Conservation (phyloP, 2,329 filamentous ascomycete genomes). For the Apiospora arundinis region DNA sequence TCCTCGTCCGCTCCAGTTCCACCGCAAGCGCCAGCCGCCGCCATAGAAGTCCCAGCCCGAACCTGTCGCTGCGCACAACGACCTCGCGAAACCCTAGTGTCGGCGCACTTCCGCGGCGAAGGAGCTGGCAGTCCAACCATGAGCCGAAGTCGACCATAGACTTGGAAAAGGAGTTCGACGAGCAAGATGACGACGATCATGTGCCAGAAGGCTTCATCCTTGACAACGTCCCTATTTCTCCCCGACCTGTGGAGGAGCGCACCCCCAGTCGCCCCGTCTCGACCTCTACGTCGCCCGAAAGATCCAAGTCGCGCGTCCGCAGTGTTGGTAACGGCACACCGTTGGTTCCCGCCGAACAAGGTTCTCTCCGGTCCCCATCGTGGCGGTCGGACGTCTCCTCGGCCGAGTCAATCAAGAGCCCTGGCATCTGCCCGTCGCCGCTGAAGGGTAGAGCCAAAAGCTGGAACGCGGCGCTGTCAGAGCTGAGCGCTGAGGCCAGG, state of each 20-base stretch:
- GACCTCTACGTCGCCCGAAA: slow-evolving; percentile 59
- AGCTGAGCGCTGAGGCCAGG: slow-evolving; percentile 75
- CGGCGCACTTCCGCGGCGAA: slow-evolving; percentile 54
- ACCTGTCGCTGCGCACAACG: slow-evolving; percentile 44
- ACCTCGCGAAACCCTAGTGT: slow-evolving; percentile 51
- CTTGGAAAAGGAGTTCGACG: slow-evolving; percentile 77
- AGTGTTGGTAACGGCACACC: slow-evolving; percentile 71
- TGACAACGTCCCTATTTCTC: slow-evolving; percentile 83
- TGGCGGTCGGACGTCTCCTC: slow-evolving; percentile 55
- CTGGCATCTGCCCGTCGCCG: slow-evolving; percentile 47
- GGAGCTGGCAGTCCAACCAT: slow-evolving; percentile 74
- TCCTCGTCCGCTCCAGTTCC: slow-evolving; percentile 47
- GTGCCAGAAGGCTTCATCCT: slow-evolving; percentile 81
- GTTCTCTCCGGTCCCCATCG: slow-evolving; percentile 63
- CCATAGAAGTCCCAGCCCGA: slow-evolving; percentile 60
- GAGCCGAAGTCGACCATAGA: slow-evolving; percentile 72
- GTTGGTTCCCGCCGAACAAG: slow-evolving; percentile 62
- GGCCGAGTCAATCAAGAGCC: slow-evolving; percentile 39
- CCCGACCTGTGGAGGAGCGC: slow-evolving; percentile 65
- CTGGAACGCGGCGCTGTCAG: slow-evolving; percentile 74
- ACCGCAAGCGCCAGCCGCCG: slow-evolving; percentile 48
- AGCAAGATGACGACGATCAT: slow-evolving; percentile 74
- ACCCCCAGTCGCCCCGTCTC: slow-evolving; percentile 60
- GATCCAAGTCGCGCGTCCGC: slow-evolving; percentile 57
- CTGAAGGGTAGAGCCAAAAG: slow-evolving; percentile 68